phyloP scores from a whole-genome alignment of 2,329 filamentous ascomycete species.

The Ceratocystis cubensis region DNA sequence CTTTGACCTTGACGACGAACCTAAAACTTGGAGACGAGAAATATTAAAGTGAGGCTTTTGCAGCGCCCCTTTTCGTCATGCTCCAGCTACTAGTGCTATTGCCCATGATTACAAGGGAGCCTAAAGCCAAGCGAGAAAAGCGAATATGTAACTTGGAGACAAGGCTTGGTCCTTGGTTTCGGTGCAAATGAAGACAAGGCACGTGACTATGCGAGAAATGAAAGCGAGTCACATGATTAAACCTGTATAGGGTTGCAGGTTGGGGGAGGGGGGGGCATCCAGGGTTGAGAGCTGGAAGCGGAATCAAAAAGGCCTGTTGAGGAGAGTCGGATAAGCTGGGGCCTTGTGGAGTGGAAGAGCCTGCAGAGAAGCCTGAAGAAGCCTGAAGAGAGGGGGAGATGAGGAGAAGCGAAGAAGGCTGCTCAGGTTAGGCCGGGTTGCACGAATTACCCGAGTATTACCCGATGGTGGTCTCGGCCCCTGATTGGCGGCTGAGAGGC shows the following conservation, averaged over 20 bases:
- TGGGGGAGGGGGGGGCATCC: too few relatives aligned
- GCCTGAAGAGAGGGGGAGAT: background rate
- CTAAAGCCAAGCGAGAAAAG: background rate
- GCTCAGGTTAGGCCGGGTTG: background rate
- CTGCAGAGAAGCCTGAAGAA: background rate
- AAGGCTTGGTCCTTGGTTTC: too few relatives aligned
- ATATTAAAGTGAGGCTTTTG: background rate
- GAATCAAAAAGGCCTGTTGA: too few relatives aligned
- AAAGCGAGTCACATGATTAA: background rate
- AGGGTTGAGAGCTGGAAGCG: too few relatives aligned
- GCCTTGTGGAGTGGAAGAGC: background rate
- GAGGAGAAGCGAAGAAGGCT: background rate
- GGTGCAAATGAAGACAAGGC: background rate
- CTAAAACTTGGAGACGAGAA: too few relatives aligned
- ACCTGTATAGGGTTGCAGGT: too few relatives aligned
- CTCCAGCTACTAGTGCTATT: too few relatives aligned
- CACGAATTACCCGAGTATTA: background rate
- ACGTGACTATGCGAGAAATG: background rate
- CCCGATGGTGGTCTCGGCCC: background rate
- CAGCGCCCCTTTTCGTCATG: background rate
- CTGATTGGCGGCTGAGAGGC: slow-evolving; percentile 3
- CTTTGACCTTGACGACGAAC: background rate
- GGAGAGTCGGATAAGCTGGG: background rate
- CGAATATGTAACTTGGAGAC: background rate
- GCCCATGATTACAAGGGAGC: too few relatives aligned